Evolutionary conservation across 164 flowering plant genomes (phyloP).

Genomic region (Berberis vulgaris): DNA sequence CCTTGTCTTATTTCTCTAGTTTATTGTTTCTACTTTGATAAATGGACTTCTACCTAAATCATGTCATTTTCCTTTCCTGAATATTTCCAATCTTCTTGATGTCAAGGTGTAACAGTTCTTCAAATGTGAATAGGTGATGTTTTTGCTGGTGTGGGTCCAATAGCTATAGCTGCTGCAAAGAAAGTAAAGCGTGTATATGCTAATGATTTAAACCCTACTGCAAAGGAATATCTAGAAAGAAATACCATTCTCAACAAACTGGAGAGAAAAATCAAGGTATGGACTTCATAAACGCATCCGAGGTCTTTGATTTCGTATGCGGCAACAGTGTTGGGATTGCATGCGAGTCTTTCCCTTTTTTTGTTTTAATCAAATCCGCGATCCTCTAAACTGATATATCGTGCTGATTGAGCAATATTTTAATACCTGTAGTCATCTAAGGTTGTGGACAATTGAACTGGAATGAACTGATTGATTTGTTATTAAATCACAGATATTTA

Average conservation of each 20-base stretch:
- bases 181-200: constrained; percentile 87
- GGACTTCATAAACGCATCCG: background rate
- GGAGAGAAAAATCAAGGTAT: constrained; percentile 79
- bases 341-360: too few relatives aligned
- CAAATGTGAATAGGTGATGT: constrained; percentile 68
- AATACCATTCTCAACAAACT: constrained; percentile 72
- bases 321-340: too few relatives aligned
- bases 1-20: too few relatives aligned
- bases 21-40: too few relatives aligned
- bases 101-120: background rate
- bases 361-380: too few relatives aligned
- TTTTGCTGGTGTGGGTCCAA: constrained; percentile 89
- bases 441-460: too few relatives aligned
- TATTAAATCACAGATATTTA: constrained; percentile 43
- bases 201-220: constrained; percentile 84
- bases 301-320: too few relatives aligned
- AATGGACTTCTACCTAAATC: background rate
- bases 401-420: too few relatives aligned
- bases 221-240: constrained; percentile 76
- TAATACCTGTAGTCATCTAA: too few relatives aligned
- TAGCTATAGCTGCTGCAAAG: constrained; percentile 80
- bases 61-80: background rate
- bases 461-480: background rate
- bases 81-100: background rate
- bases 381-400: too few relatives aligned